Evolutionary conservation across 176 grass and related monocot genomes (phyloP), one percentile per base, ranked within the genome.

Genomic region (Oropetium thomaeum): DNA sequence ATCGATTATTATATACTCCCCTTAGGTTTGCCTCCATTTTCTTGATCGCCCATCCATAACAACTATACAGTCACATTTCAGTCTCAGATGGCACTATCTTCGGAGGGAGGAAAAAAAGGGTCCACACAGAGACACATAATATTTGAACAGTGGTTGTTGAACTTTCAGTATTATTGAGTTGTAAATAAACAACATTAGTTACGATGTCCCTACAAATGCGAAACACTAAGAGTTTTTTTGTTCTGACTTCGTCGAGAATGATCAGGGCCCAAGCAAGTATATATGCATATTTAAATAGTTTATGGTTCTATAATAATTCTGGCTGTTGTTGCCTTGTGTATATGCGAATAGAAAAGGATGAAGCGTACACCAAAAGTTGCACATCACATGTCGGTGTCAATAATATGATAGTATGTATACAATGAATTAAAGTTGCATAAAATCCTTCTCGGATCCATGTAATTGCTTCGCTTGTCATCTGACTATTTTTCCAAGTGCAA

Each of bases 131-230:
- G 54, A 58, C 64, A 62, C 64, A 69, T 45, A 47, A 67, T 87
- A 31, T 82, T 60, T 60, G 52, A 79, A 83, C 53, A 87, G 80
- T 79, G 68, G 66, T 81, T 77, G 85, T 58, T 71, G 29, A 75
- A 20, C 27, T 17, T 59, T 62, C 70, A 68, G 62, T 68, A 55
- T 69, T 79, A 45, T 73, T 29, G 39, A 74, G 62, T 79, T 79
- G n/a, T n/a, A n/a, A n/a, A n/a, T 73, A 34, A 69, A 87, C 51
- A 68, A 16, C 58, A 78, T 87, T 88, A 79, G 80, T 55, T 88
- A 80, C 25, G 75, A 69, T 64, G 86, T 83, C 75, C 74, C 67
- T 83, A 13, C 48, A n/a, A 42, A 43, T 10, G 35, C 37, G 42
- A 52, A 67, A 61, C 34, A 28, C 33, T 7, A 54, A 33, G 39